A percentile compares a stretch with the other conserved stretches of the same genome.
These are phyloP conservation scores for Ophiostoma australiae DNA, from an alignment of 2,329 filamentous ascomycete species.

Conservation along the genomic window DNA sequence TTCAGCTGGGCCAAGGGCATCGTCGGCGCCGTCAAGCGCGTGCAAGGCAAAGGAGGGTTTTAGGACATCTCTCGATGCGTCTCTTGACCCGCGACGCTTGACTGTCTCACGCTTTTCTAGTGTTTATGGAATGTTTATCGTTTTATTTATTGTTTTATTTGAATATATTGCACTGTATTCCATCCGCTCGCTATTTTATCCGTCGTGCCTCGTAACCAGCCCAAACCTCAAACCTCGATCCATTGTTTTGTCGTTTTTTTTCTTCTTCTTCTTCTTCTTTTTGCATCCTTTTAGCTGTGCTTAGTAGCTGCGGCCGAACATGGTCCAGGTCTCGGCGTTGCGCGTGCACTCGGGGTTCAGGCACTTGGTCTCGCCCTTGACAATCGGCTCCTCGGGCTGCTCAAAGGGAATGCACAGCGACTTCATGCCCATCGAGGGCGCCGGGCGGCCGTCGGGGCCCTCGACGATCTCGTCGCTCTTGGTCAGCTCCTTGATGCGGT, in stretches of 20 bases:
- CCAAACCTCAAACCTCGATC: background rate
- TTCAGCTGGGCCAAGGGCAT: constrained; percentile 57
- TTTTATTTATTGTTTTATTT: background rate
- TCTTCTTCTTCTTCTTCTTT: background rate
- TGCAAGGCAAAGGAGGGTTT: constrained; percentile 53
- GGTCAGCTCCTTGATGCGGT: constrained; percentile 89
- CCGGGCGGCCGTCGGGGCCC: constrained; percentile 50
- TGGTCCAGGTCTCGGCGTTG: constrained; percentile 77
- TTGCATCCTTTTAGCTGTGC: background rate
- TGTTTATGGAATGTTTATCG: background rate
- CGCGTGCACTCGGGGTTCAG: constrained; percentile 78
- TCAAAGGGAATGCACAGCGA: constrained; percentile 71
- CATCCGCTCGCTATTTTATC: background rate
- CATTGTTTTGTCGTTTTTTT: background rate
- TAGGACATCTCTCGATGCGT: constrained; percentile 28
- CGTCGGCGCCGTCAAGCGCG: constrained; percentile 53
- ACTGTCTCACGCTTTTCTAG: background rate
- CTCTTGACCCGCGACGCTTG: too few species aligned
- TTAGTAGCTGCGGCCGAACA: constrained; percentile 78
- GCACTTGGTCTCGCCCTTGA: constrained; percentile 81
- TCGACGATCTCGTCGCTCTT: constrained; percentile 59
- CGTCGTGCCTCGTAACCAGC: background rate
- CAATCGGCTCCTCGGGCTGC: constrained; percentile 73
- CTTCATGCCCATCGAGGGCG: constrained; percentile 62
- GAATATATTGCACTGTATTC: background rate